Evolutionary conservation across 2,329 filamentous ascomycete species (phyloP), one percentile per base, ranked within the genome.

Genomic region (Hortaea werneckii): DNA sequence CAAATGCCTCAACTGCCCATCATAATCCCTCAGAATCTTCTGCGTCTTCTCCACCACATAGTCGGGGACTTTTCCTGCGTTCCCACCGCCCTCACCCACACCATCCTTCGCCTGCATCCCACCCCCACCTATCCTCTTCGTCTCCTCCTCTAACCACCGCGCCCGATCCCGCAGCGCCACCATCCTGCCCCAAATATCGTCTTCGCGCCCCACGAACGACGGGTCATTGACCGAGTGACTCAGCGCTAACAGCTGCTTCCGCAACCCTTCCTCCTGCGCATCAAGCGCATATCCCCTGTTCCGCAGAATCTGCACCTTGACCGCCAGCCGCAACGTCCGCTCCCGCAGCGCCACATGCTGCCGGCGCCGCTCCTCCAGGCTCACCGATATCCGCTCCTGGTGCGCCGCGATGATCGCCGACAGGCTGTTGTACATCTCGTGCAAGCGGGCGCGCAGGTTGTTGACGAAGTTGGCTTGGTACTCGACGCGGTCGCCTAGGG

Each of bases 141-240:
- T 74, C 69, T 92, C 85, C 56, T 78, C 79, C 59, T 83, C 82
- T 55, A 94, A 66, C 57, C 80, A 76, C 54, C 82, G 78, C 20
- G 84, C 82, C 53, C 87, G 79, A 50, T 85, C 83, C 52, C 84
- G 74, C 41, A 92, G 70, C 34, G 83, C 77, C 41, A 88, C 82
- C 68, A 92, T 77, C 40, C 86, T 73, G 53, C 85, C 87, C 86
- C 86, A 92, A 39, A 92, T 79, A 69, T 92, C 86, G 65, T 92
- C 87, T 60, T 87, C 82, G 54, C 85, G 73, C 2, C 85, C 85
- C 34, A 78, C 77, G 45, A 90, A 74, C 6, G 81, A 80, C 6
- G 87, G 86, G 58, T 92, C 86, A 52, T 81, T 79, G 28, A 87
- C 78, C 42, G 74, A 72, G 58, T 79, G 78, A 62, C 89, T 83